These are phyloP conservation scores for Cercophora samala DNA, from an alignment of 495 filamentous ascomycete species.

Conservation along the genomic window DNA sequence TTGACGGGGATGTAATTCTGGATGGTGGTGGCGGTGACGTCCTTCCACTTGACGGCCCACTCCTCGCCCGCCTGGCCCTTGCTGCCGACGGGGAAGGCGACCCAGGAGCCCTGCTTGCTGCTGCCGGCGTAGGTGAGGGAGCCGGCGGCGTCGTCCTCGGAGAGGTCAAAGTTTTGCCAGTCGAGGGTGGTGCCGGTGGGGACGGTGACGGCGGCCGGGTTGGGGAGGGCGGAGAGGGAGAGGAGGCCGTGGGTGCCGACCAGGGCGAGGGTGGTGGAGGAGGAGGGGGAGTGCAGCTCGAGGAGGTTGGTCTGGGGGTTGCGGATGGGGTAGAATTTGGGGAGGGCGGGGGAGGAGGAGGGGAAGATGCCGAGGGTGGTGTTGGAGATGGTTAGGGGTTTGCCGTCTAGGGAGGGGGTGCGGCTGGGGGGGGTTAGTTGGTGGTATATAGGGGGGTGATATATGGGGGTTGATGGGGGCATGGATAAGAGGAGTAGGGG, in stretches of 20 bases:
- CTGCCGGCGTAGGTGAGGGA: conserved; percentile 27
- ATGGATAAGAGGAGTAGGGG: neutral
- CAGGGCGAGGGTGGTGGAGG: conserved; percentile 33
- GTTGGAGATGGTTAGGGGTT: conserved; percentile 14
- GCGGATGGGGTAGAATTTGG: conserved; percentile 21
- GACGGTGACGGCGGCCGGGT: conserved; percentile 30
- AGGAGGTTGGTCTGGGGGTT: conserved; percentile 15
- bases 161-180: conserved; percentile 36
- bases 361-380: conserved; percentile 22
- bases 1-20: conserved; percentile 38
- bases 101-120: conserved; percentile 30
- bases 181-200: conserved; percentile 31
- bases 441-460: neutral
- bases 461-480: neutral
- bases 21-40: conserved; percentile 35
- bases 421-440: conserved; percentile 14
- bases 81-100: conserved; percentile 31
- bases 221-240: conserved; percentile 34
- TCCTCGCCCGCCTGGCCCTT: conserved; percentile 13
- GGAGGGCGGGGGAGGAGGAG: neutral
- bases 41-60: conserved; percentile 42
- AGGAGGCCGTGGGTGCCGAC: conserved; percentile 36
- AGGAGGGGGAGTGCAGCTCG: conserved; percentile 39
- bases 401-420: conserved; percentile 17
- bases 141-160: conserved; percentile 11